Base-by-base conservation (phyloP, 306 rosid genomes). In the Alnus glutinosa region DNA sequence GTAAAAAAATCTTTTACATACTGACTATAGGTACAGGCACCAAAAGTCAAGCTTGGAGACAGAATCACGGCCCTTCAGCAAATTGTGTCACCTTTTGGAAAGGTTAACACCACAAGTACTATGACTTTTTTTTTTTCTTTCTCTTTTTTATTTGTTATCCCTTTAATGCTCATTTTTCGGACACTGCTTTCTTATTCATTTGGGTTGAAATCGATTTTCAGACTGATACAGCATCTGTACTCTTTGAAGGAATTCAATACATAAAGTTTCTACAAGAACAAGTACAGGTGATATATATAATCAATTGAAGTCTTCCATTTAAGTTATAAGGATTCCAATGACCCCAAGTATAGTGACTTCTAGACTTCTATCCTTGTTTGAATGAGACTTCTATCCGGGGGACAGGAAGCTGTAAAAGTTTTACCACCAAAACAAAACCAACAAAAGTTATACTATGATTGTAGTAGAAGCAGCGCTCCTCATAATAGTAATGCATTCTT, bases 81-180 rank as follows among this genome's bases (percentile, higher is more conserved):
- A 88, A 95, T 95, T 76, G 98, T 95, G 82, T 92, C 98, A 80
- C 98, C 98, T 55, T 95, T 95, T 82, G 98, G 98, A 88, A 95
- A 95, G 98, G 98, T 95, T 48, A 58, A 80, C 73, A 50, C 19
- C 61, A 16, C 81, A 67, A 73, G 84, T 80, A 82, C 83, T 70
- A 64, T 55, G 44, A 49, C 13, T 15, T 57, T 32, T 55, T 74
- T 3, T 66, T 39, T 52, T 13, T 34, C 57, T 28, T 37, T 68
- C 16, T 62, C 2, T 16, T 30, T 55, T 69, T 70, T 71, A 4
- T 39, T 82, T 47, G 34, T 32, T 71, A 77, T 85, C 84, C 87
- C 71, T 77, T 83, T 3, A 3, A 58, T 85, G 80, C 78, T 83
- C 75, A 58, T 39, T 39, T 42, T 37, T 32, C 4, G 16, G 36